A percentile compares a stretch with the other conserved stretches of the same genome.
phyloP scores from a whole-genome alignment of 768 basidiomycete genomes.

The Hygrocybe punicea region DNA sequence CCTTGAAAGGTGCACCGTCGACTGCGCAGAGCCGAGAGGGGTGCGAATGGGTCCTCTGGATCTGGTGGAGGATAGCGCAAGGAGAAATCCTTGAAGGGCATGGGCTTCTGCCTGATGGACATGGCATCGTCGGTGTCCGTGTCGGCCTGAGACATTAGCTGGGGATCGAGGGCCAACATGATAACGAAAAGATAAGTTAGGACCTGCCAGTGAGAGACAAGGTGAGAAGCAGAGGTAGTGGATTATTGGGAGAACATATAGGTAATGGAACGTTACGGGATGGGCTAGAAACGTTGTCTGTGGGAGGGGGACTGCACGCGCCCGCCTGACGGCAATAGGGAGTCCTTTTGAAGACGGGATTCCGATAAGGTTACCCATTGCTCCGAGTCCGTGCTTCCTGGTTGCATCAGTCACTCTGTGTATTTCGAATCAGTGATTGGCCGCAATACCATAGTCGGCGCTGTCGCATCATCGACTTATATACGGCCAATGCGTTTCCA shows the following conservation, averaged over 20 bases:
- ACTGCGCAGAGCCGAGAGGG: conserved; percentile 61
- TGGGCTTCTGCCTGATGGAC: neutral
- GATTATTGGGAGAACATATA: neutral
- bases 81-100: neutral
- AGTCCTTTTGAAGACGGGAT: neutral
- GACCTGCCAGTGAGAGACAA: neutral
- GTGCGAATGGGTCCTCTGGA: conserved; percentile 66
- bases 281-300: neutral
- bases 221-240: neutral
- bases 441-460: too few species aligned
- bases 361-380: neutral
- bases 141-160: neutral
- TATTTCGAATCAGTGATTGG: neutral
- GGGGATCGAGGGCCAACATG: neutral
- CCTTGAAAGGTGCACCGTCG: conserved; percentile 25
- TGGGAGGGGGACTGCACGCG: neutral
- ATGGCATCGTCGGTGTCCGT: neutral
- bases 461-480: neutral
- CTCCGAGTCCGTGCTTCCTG: conserved; percentile 1
- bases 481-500: too few species aligned
- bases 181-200: neutral
- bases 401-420: neutral
- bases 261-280: neutral
- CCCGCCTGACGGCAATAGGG: neutral
- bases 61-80: conserved; percentile 58